phyloP scores from a whole-genome alignment of 352 stramenopile species.

The Phytopythium chamaehyphon region DNA sequence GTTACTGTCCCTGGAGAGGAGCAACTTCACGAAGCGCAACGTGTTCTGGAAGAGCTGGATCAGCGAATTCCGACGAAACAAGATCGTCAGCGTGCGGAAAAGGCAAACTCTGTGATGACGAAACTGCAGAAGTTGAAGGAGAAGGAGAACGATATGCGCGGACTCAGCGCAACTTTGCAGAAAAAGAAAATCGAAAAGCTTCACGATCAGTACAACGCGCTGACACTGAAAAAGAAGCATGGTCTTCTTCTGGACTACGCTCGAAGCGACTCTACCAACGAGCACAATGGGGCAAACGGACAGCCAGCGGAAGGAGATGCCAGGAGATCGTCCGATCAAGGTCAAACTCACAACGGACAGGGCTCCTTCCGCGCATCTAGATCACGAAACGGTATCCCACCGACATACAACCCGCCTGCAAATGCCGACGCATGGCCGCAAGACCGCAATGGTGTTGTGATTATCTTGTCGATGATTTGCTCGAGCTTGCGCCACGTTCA shows the following conservation, averaged over 20 bases:
- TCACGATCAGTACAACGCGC: conserved; percentile 73
- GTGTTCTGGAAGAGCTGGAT: conserved; percentile 65
- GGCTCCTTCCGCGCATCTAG: background rate
- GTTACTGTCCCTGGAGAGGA: conserved; percentile 33
- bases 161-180: conserved; percentile 58
- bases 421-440: conserved; percentile 25
- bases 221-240: conserved; percentile 77
- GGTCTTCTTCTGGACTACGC: conserved; percentile 59
- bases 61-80: conserved; percentile 35
- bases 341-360: background rate
- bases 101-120: conserved; percentile 28
- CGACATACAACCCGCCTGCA: conserved; percentile 4
- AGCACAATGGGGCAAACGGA: conserved; percentile 13
- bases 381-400: conserved; percentile 6
- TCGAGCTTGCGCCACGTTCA: conserved; percentile 82
- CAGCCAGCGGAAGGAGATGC: conserved; percentile 4
- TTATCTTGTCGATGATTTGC: conserved; percentile 82
- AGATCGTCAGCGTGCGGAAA: conserved; percentile 35
- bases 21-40: conserved; percentile 65
- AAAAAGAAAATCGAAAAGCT: conserved; percentile 87
- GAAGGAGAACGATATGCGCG: conserved; percentile 66
- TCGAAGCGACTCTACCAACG: conserved; percentile 27
- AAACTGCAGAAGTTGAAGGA: conserved; percentile 60
- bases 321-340: background rate
- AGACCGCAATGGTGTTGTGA: conserved; percentile 82